Evolutionary conservation across 2,329 filamentous ascomycete species (phyloP).

Genomic region (Chaetomiaceae sp.): DNA sequence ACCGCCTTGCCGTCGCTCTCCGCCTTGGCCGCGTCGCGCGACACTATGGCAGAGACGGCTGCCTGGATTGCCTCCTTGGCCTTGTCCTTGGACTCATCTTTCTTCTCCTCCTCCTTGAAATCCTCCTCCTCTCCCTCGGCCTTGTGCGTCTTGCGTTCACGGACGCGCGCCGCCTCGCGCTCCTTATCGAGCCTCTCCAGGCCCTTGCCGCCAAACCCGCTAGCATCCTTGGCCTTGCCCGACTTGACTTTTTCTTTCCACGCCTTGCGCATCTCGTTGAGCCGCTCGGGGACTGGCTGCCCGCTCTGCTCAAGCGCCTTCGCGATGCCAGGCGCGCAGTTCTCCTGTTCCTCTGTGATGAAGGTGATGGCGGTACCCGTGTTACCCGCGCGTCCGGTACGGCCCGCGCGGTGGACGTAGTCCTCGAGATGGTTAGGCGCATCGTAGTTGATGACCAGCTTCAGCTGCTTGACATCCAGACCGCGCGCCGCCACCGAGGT

Average conservation of each 20-base stretch:
- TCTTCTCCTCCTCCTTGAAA: constrained; percentile 63
- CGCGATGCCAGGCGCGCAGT: constrained; percentile 79
- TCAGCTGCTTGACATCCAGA: constrained; percentile 91
- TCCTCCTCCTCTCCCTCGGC: constrained; percentile 82
- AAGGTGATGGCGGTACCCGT: constrained; percentile 94
- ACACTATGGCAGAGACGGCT: constrained; percentile 53
- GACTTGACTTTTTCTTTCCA: constrained; percentile 89
- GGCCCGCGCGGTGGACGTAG: constrained; percentile 90
- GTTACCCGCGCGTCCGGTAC: constrained; percentile 90
- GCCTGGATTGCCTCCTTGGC: constrained; percentile 61
- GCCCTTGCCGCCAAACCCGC: constrained; percentile 92
- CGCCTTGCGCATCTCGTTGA: constrained; percentile 61
- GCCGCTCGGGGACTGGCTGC: constrained; percentile 69
- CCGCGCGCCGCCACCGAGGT: constrained; percentile 94
- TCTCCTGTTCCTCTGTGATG: constrained; percentile 84
- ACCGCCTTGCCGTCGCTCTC: constrained; percentile 36
- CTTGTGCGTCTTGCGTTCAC: constrained; percentile 85
- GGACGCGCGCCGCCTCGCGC: constrained; percentile 77
- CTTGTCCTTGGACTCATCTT: constrained; percentile 65
- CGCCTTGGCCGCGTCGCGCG: constrained; percentile 46
- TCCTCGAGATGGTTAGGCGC: constrained; percentile 92
- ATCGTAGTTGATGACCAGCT: constrained; percentile 93
- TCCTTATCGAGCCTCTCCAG: constrained; percentile 88
- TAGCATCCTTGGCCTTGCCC: constrained; percentile 83
- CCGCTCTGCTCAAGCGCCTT: constrained; percentile 92